A percentile compares a stretch with the other conserved stretches of the same genome.
These are phyloP conservation scores for Monosporozyma unispora DNA, from an alignment of 805 yeast genomes.

Conservation along the genomic window DNA sequence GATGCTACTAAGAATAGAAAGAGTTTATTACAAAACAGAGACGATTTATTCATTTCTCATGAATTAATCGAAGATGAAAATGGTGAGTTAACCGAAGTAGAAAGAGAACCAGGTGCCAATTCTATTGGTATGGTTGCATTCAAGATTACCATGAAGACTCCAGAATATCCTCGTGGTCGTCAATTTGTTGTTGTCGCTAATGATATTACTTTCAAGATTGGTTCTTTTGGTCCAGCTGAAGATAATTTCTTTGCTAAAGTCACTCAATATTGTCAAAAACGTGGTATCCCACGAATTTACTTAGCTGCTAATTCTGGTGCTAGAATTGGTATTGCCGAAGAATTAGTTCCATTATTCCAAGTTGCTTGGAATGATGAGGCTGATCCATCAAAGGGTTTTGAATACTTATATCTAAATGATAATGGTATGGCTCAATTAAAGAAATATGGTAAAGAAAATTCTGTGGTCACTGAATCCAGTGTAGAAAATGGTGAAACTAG, in stretches of 20 bases:
- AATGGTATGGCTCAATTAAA: constrained; percentile 52
- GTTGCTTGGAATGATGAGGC: constrained; percentile 85
- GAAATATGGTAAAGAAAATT: constrained; percentile 48
- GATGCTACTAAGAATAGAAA: constrained; percentile 1
- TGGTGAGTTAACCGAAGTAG: constrained; percentile 71
- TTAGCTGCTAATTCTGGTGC: constrained; percentile 99
- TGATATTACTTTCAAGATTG: constrained; percentile 95
- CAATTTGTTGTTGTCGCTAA: constrained; percentile 88
- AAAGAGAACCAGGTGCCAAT: constrained; percentile 95
- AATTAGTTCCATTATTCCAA: constrained; percentile 76
- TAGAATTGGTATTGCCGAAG: constrained; percentile 96
- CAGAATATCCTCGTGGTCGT: constrained; percentile 96
- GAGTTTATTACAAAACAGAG: constrained; percentile 19
- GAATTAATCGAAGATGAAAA: constrained; percentile 83
- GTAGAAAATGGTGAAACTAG: constrained; percentile 84
- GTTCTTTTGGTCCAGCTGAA: constrained; percentile 97
- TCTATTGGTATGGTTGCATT: constrained; percentile 97
- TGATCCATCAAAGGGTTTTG: constrained; percentile 78
- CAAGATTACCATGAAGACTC: constrained; percentile 82
- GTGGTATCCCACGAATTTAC: constrained; percentile 92
- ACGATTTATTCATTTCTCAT: constrained; percentile 64
- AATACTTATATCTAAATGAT: constrained; percentile 71
- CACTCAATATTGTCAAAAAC: constrained; percentile 80
- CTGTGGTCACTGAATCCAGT: constrained; percentile 64
- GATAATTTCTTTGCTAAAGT: constrained; percentile 87